Evolutionary conservation across 495 filamentous ascomycete species (phyloP), one percentile per base, ranked within the genome.

Genomic region (Xylaria nigripes): DNA sequence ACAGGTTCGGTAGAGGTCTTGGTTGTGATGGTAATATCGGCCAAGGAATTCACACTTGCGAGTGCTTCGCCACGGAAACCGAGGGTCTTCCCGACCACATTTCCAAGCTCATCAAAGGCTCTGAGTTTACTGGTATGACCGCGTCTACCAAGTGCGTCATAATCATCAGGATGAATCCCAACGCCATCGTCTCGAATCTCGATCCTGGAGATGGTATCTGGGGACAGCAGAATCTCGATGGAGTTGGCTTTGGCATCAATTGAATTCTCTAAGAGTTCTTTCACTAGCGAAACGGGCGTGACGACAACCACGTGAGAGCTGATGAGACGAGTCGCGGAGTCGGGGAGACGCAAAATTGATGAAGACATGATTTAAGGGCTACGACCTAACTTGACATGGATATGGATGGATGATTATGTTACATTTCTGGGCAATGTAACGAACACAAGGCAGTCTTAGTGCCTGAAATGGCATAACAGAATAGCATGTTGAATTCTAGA

Each of bases 181-280:
- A 81, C 69, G 21, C 93, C 93, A 70, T 95, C 95, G 68, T 98
- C 93, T 54, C 86, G 85, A 50, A 96, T 83, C 58, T 92, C 87
- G 44, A 98, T 84, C n/a, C 80, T 73, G 65, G 92, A 87, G 12
- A 96, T 64, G 0, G 86, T 82, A 57, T 96, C 90, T 22, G 73
- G 60, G 2, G 88, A 86, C 24, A 95, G 74, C 51, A 91, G 76
- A 29, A 97, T 72, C 25, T 81, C 76, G 34, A 97, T 75, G 0
- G 81, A 81, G 2, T 85, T 82, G 5, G 92, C 86, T 22, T 77
- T 77, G 3, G 92, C 87, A 67, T 97, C 93, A 8, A 97, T 74
- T 18, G 89, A 81, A 66, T 98, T 98, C 55, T 98, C 93, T 29
- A 98, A 62, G 9, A 97, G 80, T 63, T 98, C 93, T 66, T 98